A percentile compares a stretch with the other conserved stretches of the same genome.
Conservation (phyloP, 148 eudicot genomes). For the Beta vulgaris region DNA sequence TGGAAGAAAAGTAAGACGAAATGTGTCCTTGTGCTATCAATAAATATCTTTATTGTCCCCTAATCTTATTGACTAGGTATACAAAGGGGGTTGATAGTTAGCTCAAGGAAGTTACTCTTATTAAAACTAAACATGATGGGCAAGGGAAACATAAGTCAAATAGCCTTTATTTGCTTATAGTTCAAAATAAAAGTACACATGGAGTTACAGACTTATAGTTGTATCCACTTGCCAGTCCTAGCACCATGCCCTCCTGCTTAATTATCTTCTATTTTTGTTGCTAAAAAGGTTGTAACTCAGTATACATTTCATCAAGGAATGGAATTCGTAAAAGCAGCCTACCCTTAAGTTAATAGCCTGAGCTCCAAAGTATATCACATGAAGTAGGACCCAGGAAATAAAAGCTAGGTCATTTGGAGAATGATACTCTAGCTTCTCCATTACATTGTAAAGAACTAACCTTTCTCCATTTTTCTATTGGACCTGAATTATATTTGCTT, state of each 20-base stretch:
- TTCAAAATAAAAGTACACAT: not conserved
- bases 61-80: not conserved
- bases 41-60: not conserved
- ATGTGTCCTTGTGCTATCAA: not conserved
- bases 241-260: not conserved
- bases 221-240: not conserved
- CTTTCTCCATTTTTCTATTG: too few species aligned
- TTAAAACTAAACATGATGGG: not conserved
- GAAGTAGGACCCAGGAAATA: too few species aligned
- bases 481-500: too few species aligned
- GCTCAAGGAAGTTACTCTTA: not conserved
- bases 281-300: not conserved
- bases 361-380: too few species aligned
- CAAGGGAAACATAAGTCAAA: not conserved
- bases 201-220: not conserved
- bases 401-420: too few species aligned
- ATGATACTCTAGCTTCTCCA: too few species aligned
- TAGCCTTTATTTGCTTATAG: too few species aligned
- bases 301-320: not conserved
- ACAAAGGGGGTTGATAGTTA: not conserved
- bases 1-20: not conserved
- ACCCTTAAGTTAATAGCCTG: not conserved
- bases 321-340: not conserved
- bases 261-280: not conserved
- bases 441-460: too few species aligned